Evolutionary conservation across 2,329 filamentous ascomycete species (phyloP).

Genomic region (Ophiobolus disseminans): DNA sequence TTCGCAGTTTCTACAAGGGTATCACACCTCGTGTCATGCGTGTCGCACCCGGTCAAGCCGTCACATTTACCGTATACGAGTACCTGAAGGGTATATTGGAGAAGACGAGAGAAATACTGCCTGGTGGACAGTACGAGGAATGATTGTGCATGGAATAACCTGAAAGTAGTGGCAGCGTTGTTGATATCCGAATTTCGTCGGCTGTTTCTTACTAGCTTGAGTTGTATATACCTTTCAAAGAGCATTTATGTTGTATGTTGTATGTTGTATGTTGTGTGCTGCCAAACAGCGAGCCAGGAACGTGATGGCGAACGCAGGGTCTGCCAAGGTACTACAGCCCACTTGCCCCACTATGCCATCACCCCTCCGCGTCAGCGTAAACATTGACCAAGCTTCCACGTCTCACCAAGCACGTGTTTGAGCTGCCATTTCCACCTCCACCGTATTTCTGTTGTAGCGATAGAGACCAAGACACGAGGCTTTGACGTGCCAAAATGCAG

Average conservation of each 20-base stretch:
- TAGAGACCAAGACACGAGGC: too few species aligned
- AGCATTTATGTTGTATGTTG: too few species aligned
- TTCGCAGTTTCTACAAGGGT: constrained; percentile 97
- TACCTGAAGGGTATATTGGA: constrained; percentile 59
- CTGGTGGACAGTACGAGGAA: constrained; percentile 59
- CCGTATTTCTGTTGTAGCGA: background rate
- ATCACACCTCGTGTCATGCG: constrained; percentile 98
- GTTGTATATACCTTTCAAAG: constrained; percentile 5
- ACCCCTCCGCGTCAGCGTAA: constrained; percentile 29
- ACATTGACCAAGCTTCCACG: constrained; percentile 17
- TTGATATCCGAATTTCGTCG: constrained; percentile 33
- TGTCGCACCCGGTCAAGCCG: constrained; percentile 91
- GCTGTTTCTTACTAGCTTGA: too few species aligned
- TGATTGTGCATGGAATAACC: constrained; percentile 23
- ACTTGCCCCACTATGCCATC: constrained; percentile 30
- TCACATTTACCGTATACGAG: constrained; percentile 69
- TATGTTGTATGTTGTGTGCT: background rate
- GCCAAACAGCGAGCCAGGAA: constrained; percentile 1
- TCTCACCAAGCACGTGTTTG: background rate
- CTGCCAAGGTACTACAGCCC: constrained; percentile 22
- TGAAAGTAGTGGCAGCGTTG: constrained; percentile 1
- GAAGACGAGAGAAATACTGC: constrained; percentile 55
- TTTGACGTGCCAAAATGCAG: constrained; percentile 72
- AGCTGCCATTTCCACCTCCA: background rate
- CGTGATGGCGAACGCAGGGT: constrained; percentile 11